These are phyloP conservation scores for Medicago ruthenica DNA, from an alignment of 306 rosid species.

Conservation along the genomic window DNA sequence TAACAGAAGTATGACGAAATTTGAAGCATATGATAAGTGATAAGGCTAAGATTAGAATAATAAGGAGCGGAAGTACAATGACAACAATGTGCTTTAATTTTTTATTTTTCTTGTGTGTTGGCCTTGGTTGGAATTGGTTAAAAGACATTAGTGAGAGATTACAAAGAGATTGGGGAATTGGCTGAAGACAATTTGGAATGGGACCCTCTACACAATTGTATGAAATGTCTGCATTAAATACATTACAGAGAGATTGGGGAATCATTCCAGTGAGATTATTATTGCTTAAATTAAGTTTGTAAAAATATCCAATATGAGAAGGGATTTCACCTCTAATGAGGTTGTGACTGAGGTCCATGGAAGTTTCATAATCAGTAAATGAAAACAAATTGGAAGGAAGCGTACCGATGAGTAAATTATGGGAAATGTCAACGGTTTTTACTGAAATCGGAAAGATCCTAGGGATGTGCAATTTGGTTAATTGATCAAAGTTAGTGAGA, in stretches of 20 bases:
- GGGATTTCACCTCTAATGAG: neutral
- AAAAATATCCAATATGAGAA: neutral
- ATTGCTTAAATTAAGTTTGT: neutral
- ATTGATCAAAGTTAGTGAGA: neutral
- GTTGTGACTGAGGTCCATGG: too few species aligned
- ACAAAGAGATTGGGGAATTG: too few species aligned
- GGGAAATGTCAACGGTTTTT: too few species aligned
- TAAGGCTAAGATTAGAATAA: neutral
- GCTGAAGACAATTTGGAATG: neutral
- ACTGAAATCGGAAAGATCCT: too few species aligned
- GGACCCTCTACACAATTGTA: neutral
- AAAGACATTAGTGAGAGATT: too few species aligned
- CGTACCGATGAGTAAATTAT: too few species aligned
- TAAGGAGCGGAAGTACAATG: neutral
- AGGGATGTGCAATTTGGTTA: neutral
- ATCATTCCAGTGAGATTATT: constrained; percentile 10
- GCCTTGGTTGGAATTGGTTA: neutral
- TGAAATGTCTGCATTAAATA: neutral
- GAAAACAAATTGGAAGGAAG: too few species aligned
- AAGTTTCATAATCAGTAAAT: too few species aligned
- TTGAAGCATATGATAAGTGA: neutral
- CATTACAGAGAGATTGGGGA: neutral
- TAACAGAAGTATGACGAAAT: neutral
- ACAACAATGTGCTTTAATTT: neutral
- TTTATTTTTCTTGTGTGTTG: too few species aligned